Evolutionary conservation across 2,329 filamentous ascomycete genomes (phyloP).

Genomic region (Aspergillus clavatus): DNA sequence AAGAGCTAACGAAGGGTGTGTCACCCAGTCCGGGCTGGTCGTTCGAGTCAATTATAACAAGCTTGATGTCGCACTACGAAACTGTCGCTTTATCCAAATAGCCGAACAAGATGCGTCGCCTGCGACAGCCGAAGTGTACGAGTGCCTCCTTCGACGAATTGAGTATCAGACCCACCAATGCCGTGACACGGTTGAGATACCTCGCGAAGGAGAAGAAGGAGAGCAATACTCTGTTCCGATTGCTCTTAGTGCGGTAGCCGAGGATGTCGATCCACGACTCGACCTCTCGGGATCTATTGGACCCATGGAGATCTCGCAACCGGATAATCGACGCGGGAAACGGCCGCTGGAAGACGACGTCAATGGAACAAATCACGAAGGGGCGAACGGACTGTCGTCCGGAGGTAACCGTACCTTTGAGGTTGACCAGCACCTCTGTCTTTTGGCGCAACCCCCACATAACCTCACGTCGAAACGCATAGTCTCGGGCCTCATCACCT

Average conservation of each 20-base stretch:
- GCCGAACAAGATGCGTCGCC: conserved; percentile 66
- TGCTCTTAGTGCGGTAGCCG: conserved; percentile 30
- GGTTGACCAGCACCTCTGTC: conserved; percentile 44
- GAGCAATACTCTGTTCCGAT: conserved; percentile 37
- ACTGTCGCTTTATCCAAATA: conserved; percentile 68
- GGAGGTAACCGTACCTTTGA: conserved; percentile 28
- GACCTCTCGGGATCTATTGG: conserved; percentile 36
- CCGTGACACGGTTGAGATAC: conserved; percentile 42
- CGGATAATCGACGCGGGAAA: conserved; percentile 28
- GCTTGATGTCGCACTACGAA: conserved; percentile 75
- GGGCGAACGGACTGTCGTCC: conserved; percentile 30
- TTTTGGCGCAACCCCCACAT: conserved; percentile 43
- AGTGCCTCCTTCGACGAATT: conserved; percentile 63
- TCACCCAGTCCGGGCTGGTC: conserved; percentile 60
- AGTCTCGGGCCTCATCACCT: conserved; percentile 60
- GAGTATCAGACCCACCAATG: conserved; percentile 66
- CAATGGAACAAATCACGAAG: conserved; percentile 48
- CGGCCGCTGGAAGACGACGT: conserved; percentile 26
- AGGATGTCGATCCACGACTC: conserved; percentile 35
- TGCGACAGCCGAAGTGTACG: conserved; percentile 73
- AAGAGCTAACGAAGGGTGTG: conserved; percentile 9
- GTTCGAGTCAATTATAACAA: conserved; percentile 82
- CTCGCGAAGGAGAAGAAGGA: conserved; percentile 39
- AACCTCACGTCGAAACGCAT: conserved; percentile 34
- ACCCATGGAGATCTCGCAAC: conserved; percentile 25